Evolutionary conservation across 2,329 filamentous ascomycete species (phyloP).

Genomic region (Colletotrichum kahawae): DNA sequence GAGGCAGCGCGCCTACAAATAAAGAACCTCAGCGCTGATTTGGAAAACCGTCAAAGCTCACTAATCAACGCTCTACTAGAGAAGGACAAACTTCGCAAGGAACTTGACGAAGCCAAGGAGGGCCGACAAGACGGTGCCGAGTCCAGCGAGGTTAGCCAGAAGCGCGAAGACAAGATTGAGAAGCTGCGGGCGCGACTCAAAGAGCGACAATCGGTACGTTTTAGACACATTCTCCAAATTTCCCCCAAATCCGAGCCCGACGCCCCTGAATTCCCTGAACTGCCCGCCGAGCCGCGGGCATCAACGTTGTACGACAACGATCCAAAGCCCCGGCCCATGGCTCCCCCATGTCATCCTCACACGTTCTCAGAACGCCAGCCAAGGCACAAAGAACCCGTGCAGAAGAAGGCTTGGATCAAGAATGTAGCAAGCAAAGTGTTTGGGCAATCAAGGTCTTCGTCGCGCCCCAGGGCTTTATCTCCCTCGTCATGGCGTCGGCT

Average conservation of each 20-base stretch:
- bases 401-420: neutral
- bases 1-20: conserved; percentile 58
- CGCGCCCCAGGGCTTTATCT: neutral
- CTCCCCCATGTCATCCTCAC: neutral
- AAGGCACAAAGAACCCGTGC: neutral
- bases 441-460: neutral
- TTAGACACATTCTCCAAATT: conserved; percentile 6
- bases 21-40: conserved; percentile 53
- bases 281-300: neutral
- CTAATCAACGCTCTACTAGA: conserved; percentile 64
- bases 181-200: conserved; percentile 61
- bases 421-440: neutral
- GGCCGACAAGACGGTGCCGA: conserved; percentile 38
- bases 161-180: conserved; percentile 58
- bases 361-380: neutral
- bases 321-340: neutral
- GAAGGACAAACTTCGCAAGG: conserved; percentile 64
- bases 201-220: conserved; percentile 64
- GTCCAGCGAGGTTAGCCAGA: conserved; percentile 41
- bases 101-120: conserved; percentile 52
- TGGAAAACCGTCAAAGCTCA: conserved; percentile 63
- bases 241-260: neutral
- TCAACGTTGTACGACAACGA: conserved; percentile 13
- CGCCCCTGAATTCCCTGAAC: neutral
- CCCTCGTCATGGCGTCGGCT: neutral